These are phyloP conservation scores for Aureobasidium sp. DNA, from an alignment of 2,329 filamentous ascomycete species.

Conservation along the genomic window DNA sequence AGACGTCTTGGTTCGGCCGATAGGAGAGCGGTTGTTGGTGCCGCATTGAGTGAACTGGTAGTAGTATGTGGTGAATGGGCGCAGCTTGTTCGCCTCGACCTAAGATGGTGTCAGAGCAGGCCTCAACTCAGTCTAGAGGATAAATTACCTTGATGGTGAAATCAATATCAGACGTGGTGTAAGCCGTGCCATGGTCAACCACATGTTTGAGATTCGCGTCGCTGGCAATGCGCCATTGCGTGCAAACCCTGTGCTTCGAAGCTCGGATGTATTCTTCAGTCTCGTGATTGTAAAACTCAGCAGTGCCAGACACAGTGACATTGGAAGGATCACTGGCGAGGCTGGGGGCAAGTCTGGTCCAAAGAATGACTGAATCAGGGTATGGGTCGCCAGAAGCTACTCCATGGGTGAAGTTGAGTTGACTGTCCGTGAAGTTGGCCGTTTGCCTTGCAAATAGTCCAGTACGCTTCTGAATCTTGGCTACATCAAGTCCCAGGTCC, in stretches of 20 bases:
- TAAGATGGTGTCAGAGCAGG: constrained; percentile 24
- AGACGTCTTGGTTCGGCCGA: constrained; percentile 63
- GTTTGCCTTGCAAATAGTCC: background rate
- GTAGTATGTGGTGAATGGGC: constrained; percentile 57
- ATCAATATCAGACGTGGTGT: constrained; percentile 64
- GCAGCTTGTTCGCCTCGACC: constrained; percentile 55
- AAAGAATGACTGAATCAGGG: constrained; percentile 33
- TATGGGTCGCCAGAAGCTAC: constrained; percentile 40
- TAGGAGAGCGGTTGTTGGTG: constrained; percentile 50
- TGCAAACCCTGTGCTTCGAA: constrained; percentile 50
- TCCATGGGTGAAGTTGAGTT: constrained; percentile 57
- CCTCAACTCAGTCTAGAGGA: background rate
- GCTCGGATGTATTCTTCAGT: constrained; percentile 45
- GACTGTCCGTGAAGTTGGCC: constrained; percentile 33
- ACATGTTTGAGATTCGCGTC: constrained; percentile 39
- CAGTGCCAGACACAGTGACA: constrained; percentile 47
- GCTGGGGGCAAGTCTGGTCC: constrained; percentile 33
- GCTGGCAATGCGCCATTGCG: constrained; percentile 54
- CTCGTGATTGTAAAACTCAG: constrained; percentile 45
- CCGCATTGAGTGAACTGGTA: constrained; percentile 63
- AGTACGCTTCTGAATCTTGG: background rate
- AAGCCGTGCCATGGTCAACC: constrained; percentile 50
- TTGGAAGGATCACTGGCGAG: constrained; percentile 34
- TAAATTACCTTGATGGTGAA: constrained; percentile 57
- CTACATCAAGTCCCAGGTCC: background rate